Conservation (phyloP, 192 early-diverging fungal species). For the Entophlyctis helioformis region DNA sequence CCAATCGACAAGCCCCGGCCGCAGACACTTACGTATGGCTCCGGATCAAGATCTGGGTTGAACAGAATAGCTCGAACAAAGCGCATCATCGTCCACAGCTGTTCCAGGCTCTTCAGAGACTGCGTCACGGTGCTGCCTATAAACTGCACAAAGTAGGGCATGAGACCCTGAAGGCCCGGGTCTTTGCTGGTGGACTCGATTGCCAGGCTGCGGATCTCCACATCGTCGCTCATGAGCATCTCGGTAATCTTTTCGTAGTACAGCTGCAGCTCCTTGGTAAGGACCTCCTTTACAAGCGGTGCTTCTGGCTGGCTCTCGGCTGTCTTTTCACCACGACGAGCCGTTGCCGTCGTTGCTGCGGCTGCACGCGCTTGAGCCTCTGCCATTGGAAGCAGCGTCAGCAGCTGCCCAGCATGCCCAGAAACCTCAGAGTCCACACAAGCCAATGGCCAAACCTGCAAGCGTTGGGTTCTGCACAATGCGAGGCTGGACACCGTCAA, state of each 20-base stretch:
- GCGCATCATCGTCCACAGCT: constrained; percentile 64
- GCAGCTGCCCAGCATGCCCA: too few relatives aligned
- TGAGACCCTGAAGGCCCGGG: constrained; percentile 85
- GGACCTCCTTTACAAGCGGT: constrained; percentile 73
- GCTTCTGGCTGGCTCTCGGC: constrained; percentile 13
- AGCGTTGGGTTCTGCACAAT: constrained; percentile 92
- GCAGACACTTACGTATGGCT: constrained; percentile 69
- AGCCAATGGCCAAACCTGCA: constrained; percentile 16
- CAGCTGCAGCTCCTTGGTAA: constrained; percentile 87
- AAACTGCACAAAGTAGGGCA: constrained; percentile 93
- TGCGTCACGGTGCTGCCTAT: constrained; percentile 75
- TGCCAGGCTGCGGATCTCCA: constrained; percentile 58
- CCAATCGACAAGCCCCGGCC: neutral
- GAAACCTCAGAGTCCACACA: too few relatives aligned
- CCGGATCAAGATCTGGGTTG: constrained; percentile 82
- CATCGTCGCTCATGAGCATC: constrained; percentile 55
- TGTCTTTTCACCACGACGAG: neutral
- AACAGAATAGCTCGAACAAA: constrained; percentile 67
- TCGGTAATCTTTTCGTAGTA: constrained; percentile 90
- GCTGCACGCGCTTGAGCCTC: too few relatives aligned
- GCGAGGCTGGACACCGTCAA: constrained; percentile 96
- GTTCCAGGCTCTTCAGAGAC: constrained; percentile 60
- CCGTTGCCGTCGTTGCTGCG: too few relatives aligned
- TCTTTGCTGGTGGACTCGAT: constrained; percentile 75
- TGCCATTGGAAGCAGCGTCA: too few relatives aligned